Evolutionary conservation across 2,329 filamentous ascomycete genomes (phyloP), one percentile per base, ranked within the genome.

Genomic region (Xylariomycetidae sp.): DNA sequence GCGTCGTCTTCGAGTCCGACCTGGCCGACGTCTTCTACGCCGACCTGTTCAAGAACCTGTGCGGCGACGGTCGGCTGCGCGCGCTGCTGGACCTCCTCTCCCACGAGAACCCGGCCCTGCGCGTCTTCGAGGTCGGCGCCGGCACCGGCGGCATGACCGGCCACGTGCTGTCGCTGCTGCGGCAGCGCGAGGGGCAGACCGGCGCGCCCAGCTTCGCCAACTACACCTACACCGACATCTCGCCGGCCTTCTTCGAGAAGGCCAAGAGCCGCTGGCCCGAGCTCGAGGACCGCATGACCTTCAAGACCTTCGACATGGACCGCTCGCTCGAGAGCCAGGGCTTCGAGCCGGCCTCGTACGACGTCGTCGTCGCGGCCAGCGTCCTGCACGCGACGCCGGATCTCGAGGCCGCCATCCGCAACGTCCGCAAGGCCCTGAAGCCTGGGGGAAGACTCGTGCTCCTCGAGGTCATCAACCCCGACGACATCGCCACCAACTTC

Each of bases 181-280:
- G 24, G 2, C 32, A 34, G 14, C 16, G 14, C 6, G n/a, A 15
- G 7, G 8, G 8, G 8, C 12, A 8, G 8, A 8, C 20, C 20
- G 12, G 8, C 20, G 8, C 20, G 9, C 34, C 32, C 6, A 35
- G 32, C 12, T 31, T 32, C 14, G 31, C 38, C 6, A 29, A 29
- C n/a, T 44, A 44, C 38, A 60, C 57, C 3, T 69, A 54, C 41
- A 67, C 65, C 0, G 63, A 68, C 34, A 57, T 64, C n/a, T 58
- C 58, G 1, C 36, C 54, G 5, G 54, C 49, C 15, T 62, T 61
- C 49, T 63, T 67, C 24, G 54, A 58, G n/a, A 43, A 52, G 5
- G 59, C 57, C 1, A 40, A 49, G 35, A 38, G 50, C 15, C 46
- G 42, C 18, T 54, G 61, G 25, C 36, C 43, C 4, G 26, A 35